Base-by-base conservation (phyloP, 2,329 filamentous ascomycete species). In the Colletotrichum nymphaeae region DNA sequence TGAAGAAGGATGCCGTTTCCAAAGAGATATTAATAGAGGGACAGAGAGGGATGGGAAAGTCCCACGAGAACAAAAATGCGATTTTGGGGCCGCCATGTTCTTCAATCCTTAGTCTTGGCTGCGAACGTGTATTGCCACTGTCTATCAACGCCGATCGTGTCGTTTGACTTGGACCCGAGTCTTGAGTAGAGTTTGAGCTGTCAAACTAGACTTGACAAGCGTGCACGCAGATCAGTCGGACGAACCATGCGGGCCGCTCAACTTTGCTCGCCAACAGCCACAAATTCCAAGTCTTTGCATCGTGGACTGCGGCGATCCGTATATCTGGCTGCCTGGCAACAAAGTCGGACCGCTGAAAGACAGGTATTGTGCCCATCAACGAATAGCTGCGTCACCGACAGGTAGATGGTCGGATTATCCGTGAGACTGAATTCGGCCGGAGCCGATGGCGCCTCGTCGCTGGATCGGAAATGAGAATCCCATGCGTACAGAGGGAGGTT, bases 21-120 rank as follows among this genome's bases (percentile, higher is more conserved):
- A 58, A 68, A 62, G 19, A 55, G 19, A 55, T 37, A 67, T 72
- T 67, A 59, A 68, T 67, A 67, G 63, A 63, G 63, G 57, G 24
- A 35, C 26, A 37, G 24, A 42, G 37, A 69, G 46, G 53, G 19
- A 65, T 55, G 42, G 46, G 24, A 53, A 58, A 49, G 14, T 56
- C 6, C 42, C 37, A 66, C 53, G 42, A 70, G 42, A 42, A 42
- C 8, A 19, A 22, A 24, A 52, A 42, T 28, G 16, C 24, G 11
- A 46, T 28, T 37, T 9, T 22, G 66, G 16, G 16, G 30, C 57
- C 30, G 6, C 19, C 55, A 46, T 19, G 28, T 22, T 19, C n/a
- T 24, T 46, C 37, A 42, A 42, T 22, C 12, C 9, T 22, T 55
- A 55, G 58, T 11, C 53, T 46, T 53, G 42, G 52, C 30, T 26